Base-by-base conservation (phyloP, 2,329 filamentous ascomycete species). In the Colletotrichum lentis region DNA sequence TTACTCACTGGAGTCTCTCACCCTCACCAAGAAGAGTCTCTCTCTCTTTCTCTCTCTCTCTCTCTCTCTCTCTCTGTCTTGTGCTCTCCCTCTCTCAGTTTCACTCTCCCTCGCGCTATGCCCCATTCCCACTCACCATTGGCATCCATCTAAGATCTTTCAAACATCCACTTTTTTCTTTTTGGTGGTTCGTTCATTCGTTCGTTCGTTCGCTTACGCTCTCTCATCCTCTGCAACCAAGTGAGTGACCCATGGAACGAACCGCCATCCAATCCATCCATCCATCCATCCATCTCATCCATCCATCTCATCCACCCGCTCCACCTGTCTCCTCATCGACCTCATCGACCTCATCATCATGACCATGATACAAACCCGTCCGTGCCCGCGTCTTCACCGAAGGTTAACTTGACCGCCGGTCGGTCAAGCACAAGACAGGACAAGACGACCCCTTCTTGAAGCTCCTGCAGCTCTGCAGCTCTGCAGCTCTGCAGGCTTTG, bases 391-490 rank as follows among this genome's bases (percentile, higher is more conserved):
- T 54, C 27, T 58, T 54, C 35, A 60, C 49, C 65, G 43, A 68
- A 59, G 49, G 41, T 55, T 65, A 65, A 52, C 65, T 60, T 55
- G 62, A 65, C 65, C 65, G 55, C 65, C 55, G 62, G 60, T 60
- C 65, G 49, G 55, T 31, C 12, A 39, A 47, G 31, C n/a, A 31
- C 44, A 16, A 31, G 27, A 31, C 27, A 7, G n/a, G n/a, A n/a
- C n/a, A n/a, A n/a, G 27, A 10, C 27, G 27, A 31, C 27, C 27
- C 27, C 27, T 31, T 31, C 8, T 31, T 31, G 7, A 31, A 31
- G 27, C 27, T 31, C 27, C 27, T 27, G 27, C 27, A 27, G 27
- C 27, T 27, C 27, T 27, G 27, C 27, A 27, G 27, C 8, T 8
- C 27, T 31, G 27, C 27, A 31, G 27, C 7, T 31, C 27, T 31